Evolutionary conservation across 495 filamentous ascomycete species (phyloP).

Genomic region (Penicillium flavigenum): DNA sequence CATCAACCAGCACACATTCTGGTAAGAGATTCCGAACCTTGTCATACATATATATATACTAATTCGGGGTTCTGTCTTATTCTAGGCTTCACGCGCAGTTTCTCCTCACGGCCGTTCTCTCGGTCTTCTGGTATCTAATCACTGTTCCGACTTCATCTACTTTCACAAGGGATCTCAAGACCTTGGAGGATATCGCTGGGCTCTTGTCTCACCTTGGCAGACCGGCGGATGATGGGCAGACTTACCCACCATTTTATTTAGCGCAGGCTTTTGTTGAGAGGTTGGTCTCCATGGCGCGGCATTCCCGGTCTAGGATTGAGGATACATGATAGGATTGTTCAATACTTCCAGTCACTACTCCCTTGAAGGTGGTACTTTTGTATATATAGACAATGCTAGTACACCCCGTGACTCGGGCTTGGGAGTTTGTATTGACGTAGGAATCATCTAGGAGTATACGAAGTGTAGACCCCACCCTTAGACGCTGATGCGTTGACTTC

Average conservation of each 20-base stretch:
- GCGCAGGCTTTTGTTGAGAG: constrained; percentile 20
- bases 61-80: background rate
- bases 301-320: constrained; percentile 1
- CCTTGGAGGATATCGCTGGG: constrained; percentile 16
- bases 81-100: constrained; percentile 32
- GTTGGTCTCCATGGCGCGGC: constrained; percentile 15
- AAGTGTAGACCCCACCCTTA: too few relatives aligned
- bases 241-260: constrained; percentile 26
- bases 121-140: constrained; percentile 27
- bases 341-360: background rate
- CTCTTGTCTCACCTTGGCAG: constrained; percentile 12
- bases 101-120: constrained; percentile 23
- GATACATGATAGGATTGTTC: background rate
- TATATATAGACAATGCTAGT: background rate
- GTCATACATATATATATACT: background rate
- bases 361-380: background rate
- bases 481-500: background rate
- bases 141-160: constrained; percentile 13
- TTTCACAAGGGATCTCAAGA: constrained; percentile 21
- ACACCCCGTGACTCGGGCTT: background rate
- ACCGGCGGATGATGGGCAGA: constrained; percentile 5
- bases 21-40: constrained; percentile 11
- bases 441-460: background rate
- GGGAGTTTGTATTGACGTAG: background rate
- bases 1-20: constrained; percentile 28